These are phyloP conservation scores for Byssoonygena ceratinophila DNA, from an alignment of 2,329 filamentous ascomycete species.

Conservation along the genomic window DNA sequence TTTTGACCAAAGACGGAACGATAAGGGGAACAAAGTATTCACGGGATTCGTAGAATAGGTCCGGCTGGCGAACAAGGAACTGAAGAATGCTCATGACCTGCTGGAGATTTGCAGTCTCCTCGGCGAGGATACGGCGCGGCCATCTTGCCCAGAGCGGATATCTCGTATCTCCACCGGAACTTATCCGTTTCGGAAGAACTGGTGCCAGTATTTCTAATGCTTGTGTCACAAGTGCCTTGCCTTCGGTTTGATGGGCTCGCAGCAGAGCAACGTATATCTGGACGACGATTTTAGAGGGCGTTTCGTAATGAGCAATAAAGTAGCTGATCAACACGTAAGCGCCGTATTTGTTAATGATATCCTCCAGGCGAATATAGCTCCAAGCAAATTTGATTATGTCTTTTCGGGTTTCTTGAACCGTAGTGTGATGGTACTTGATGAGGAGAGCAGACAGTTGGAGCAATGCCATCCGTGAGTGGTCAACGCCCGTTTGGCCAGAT, in stretches of 20 bases:
- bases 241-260: constrained; percentile 90
- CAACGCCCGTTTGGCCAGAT: constrained; percentile 70
- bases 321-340: constrained; percentile 95
- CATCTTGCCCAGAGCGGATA: constrained; percentile 78
- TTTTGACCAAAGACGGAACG: constrained; percentile 77
- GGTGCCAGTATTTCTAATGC: constrained; percentile 92
- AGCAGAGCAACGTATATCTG: constrained; percentile 90
- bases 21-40: constrained; percentile 86
- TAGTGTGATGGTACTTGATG: constrained; percentile 84
- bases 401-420: constrained; percentile 83
- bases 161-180: constrained; percentile 48
- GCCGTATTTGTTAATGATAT: constrained; percentile 97
- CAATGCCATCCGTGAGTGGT: constrained; percentile 91
- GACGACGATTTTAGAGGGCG: constrained; percentile 85
- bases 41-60: constrained; percentile 87
- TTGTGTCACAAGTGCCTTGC: constrained; percentile 81
- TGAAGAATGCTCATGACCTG: constrained; percentile 97
- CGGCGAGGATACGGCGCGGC: constrained; percentile 78
- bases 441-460: constrained; percentile 89
- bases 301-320: constrained; percentile 95
- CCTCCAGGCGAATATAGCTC: constrained; percentile 97
- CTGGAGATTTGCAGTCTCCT: constrained; percentile 89
- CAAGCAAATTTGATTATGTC: constrained; percentile 99
- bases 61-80: constrained; percentile 83
- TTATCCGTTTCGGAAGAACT: constrained; percentile 75